phyloP scores from a whole-genome alignment of 2,329 filamentous ascomycete species.

The Corniculantispora saksenae region DNA sequence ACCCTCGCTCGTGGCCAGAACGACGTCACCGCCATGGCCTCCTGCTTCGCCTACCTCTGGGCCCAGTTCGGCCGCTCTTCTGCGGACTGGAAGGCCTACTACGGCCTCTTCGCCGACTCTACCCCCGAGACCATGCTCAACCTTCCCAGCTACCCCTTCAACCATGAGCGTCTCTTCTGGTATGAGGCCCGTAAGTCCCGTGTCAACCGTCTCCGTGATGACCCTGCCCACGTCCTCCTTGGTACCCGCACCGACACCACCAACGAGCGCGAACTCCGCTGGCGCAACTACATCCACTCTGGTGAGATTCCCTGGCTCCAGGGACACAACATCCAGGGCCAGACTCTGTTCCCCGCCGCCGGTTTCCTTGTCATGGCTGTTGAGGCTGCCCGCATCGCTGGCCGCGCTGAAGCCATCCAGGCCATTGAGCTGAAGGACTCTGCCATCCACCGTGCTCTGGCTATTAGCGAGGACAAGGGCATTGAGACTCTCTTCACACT shows the following conservation, averaged over 20 bases:
- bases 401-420: slow-evolving; percentile 12
- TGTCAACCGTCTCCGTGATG: slow-evolving; percentile 40
- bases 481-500: slow-evolving; percentile 22
- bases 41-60: slow-evolving; percentile 31
- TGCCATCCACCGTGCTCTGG: slow-evolving; percentile 22
- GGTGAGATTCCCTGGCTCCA: slow-evolving; percentile 56
- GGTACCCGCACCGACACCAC: slow-evolving; percentile 33
- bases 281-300: slow-evolving; percentile 49
- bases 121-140: slow-evolving; percentile 19
- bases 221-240: slow-evolving; percentile 43
- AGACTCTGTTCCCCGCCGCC: slow-evolving; percentile 46
- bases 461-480: slow-evolving; percentile 19
- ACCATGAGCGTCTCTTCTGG: slow-evolving; percentile 33
- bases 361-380: slow-evolving; percentile 46
- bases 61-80: slow-evolving; percentile 24
- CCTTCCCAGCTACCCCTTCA: slow-evolving; percentile 36
- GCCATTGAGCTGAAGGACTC: slow-evolving; percentile 20
- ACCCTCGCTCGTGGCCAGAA: slow-evolving; percentile 44
- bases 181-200: slow-evolving; percentile 27
- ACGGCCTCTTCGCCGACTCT: slow-evolving; percentile 17
- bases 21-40: slow-evolving; percentile 46
- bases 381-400: slow-evolving; percentile 37
- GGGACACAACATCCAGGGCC: slow-evolving; percentile 56
- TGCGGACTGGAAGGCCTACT: slow-evolving; percentile 27
- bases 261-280: slow-evolving; percentile 35